A percentile compares a stretch with the other conserved stretches of the same genome.
phyloP scores from a whole-genome alignment of 371 early-diverging fungal genomes.

The Dinochytrium kinnereticum region DNA sequence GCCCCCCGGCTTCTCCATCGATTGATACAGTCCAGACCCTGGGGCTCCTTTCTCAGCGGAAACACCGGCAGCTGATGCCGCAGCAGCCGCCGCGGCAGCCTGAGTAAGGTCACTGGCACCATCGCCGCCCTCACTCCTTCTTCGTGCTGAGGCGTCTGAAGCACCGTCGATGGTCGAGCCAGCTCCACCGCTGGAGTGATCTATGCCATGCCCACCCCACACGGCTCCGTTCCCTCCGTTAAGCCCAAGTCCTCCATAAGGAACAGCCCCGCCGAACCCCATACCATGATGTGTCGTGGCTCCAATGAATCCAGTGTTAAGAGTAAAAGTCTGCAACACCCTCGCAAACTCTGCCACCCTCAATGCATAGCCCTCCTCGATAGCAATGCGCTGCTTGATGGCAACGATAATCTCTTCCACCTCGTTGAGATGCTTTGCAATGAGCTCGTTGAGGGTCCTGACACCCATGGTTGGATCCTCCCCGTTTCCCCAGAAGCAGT shows the following conservation, averaged over 20 bases:
- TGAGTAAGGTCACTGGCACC: background rate
- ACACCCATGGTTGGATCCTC: slow-evolving; percentile 32
- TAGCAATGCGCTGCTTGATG: slow-evolving; percentile 23
- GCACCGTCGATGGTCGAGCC: background rate
- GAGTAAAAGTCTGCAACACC: background rate
- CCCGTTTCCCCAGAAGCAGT: slow-evolving; percentile 31
- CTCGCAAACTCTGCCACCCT: slow-evolving; percentile 11
- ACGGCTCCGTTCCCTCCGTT: background rate
- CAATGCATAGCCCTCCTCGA: slow-evolving; percentile 25
- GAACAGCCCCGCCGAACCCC: background rate
- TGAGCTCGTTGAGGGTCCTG: slow-evolving; percentile 27
- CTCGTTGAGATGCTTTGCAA: slow-evolving; percentile 31
- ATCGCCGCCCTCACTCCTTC: background rate
- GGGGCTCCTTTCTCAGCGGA: background rate
- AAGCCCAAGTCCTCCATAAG: slow-evolving; percentile 8
- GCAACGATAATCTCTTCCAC: slow-evolving; percentile 24
- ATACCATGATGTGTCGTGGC: background rate
- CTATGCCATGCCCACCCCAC: background rate
- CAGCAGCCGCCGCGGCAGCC: background rate
- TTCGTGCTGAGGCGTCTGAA: background rate
- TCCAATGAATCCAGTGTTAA: background rate
- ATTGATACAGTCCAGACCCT: background rate
- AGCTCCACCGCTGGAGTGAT: background rate
- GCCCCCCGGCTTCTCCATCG: slow-evolving; percentile 6
- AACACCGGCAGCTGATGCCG: background rate